Base-by-base conservation (phyloP, 2,329 filamentous ascomycete species). In the Penicillium capsulatum region DNA sequence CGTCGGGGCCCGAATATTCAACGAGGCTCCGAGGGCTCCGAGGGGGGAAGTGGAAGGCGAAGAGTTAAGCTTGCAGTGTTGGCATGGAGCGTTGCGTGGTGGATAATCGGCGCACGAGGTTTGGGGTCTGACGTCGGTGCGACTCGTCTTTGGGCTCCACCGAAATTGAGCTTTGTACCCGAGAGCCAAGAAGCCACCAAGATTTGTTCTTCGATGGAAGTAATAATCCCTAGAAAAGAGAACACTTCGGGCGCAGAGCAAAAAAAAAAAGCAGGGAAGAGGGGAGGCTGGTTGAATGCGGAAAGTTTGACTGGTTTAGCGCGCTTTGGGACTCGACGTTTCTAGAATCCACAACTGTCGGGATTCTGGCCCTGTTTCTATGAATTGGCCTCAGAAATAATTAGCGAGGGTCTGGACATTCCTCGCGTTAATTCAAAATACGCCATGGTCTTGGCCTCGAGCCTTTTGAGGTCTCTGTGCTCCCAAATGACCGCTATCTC, bases 241-340 rank as follows among this genome's bases (percentile, higher is more conserved):
- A 38, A 28, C 17, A 31, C 14, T 13, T 20, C 14, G 19, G 28
- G 30, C 17, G 15, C 16, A 38, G 16, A 14, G 33, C 11, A 16
- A 3, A 15, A 16, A 32, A 17, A 31, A 47, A n/a, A 17, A 45
- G 10, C 14, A 28, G 6, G 36, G 15, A 14, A n/a, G 31, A 20
- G 42, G 40, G 42, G 17, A 34, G 28, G 11, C 27, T 33, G 34
- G 32, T 28, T 16, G n/a, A 47, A 51, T 38, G 39, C 42, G 44
- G 48, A 46, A 53, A 27, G 24, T 43, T 45, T 37, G 42, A 29
- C 16, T 35, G 31, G 17, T 29, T 38, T 45, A 38, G 43, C 36
- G 43, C 40, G 39, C 27, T 39, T 42, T 42, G 35, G 40, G 19
- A 31, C 40, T 39, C 37, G 48, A 51, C 37, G 41, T 41, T 53